Conservation (phyloP, 352 stramenopile genomes). For the Halophytophthora batemanensis region DNA sequence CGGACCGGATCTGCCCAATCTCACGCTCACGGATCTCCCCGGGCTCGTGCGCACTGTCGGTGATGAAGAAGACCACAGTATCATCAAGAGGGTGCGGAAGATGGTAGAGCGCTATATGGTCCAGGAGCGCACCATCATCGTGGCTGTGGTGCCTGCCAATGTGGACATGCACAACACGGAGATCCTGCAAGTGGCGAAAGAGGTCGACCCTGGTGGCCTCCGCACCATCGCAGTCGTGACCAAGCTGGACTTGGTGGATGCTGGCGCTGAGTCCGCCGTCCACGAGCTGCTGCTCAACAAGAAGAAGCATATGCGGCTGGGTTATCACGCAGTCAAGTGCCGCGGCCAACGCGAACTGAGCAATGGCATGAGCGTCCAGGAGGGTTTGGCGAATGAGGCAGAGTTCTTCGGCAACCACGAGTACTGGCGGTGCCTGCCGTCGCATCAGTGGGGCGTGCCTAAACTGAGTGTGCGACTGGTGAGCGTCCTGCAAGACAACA, state of each 20-base stretch:
- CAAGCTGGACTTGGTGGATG: conserved; percentile 87
- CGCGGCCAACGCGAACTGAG: conserved; percentile 69
- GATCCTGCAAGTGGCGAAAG: conserved; percentile 64
- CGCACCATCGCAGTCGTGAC: conserved; percentile 88
- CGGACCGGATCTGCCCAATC: conserved; percentile 56
- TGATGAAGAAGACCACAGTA: conserved; percentile 56
- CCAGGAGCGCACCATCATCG: conserved; percentile 77
- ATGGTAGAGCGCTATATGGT: conserved; percentile 73
- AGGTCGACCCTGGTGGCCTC: conserved; percentile 58
- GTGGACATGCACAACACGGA: conserved; percentile 86
- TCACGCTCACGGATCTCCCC: conserved; percentile 82
- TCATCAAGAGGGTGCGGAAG: conserved; percentile 66
- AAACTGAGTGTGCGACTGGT: conserved; percentile 34
- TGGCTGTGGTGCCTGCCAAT: conserved; percentile 83
- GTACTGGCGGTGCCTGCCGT: conserved; percentile 35
- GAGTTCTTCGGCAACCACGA: conserved; percentile 53
- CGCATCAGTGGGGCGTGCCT: conserved; percentile 31
- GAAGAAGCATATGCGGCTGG: conserved; percentile 61
- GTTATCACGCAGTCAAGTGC: conserved; percentile 88
- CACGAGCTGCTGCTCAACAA: conserved; percentile 72
- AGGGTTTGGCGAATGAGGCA: conserved; percentile 49
- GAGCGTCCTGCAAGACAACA: conserved; percentile 48
- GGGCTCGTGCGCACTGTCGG: conserved; percentile 70
- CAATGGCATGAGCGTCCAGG: conserved; percentile 47
- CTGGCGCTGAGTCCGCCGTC: conserved; percentile 62